Percentiles rank a stretch among this genome's conserved stretches.
Evolutionary conservation across 352 stramenopile species (phyloP).

Genomic region (Peronospora belbahrii): DNA sequence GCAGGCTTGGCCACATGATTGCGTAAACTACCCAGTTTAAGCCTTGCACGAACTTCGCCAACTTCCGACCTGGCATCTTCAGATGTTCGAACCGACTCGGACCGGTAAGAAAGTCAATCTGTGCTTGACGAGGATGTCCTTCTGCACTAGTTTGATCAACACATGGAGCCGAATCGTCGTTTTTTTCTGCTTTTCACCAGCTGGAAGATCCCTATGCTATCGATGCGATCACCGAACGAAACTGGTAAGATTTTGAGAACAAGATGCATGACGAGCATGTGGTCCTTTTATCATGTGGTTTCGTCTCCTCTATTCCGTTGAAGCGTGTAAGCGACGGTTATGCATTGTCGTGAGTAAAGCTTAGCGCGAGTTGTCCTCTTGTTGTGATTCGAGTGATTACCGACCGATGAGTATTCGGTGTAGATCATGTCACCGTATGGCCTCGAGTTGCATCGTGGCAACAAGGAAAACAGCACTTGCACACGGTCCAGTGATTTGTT

Average conservation of each 20-base stretch:
- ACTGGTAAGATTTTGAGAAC: neutral
- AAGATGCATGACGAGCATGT: neutral
- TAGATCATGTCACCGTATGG: constrained; percentile 11
- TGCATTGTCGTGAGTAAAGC: constrained; percentile 9
- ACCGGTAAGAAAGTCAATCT: constrained; percentile 23
- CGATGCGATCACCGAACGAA: neutral
- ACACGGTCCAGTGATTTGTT: constrained; percentile 1
- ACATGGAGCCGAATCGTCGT: no score
- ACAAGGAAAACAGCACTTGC: constrained; percentile 18
- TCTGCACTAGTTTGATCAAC: no score
- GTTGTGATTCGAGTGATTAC: constrained; percentile 1
- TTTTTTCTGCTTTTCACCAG: constrained; percentile 3
- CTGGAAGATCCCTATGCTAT: constrained; percentile 4
- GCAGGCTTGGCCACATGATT: constrained; percentile 8
- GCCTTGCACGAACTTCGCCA: neutral
- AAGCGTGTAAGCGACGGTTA: constrained; percentile 1
- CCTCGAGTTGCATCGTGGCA: constrained; percentile 1
- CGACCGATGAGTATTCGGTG: constrained; percentile 9
- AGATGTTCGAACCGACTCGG: constrained; percentile 24
- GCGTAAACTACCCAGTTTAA: constrained; percentile 11
- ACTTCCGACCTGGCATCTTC: constrained; percentile 14
- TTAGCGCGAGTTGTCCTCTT: neutral
- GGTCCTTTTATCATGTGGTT: constrained; percentile 8
- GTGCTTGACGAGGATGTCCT: no score
- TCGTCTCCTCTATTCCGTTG: constrained; percentile 11